Evolutionary conservation across 495 filamentous ascomycete species (phyloP).

Genomic region (Corynascus novoguineensis): DNA sequence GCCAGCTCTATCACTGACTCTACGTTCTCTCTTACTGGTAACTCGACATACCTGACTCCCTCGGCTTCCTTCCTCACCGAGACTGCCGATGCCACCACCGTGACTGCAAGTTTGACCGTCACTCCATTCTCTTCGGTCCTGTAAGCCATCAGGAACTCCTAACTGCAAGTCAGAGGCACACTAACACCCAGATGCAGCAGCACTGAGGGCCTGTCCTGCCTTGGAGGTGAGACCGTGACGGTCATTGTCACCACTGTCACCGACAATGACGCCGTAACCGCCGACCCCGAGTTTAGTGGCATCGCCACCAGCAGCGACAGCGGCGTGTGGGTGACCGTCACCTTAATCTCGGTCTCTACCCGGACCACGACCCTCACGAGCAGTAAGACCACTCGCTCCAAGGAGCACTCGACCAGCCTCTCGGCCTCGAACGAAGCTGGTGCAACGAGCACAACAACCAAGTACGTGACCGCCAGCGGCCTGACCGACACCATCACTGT

Average conservation of each 20-base stretch:
- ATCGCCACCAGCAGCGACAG: neutral
- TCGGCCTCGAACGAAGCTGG: neutral
- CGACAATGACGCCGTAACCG: neutral
- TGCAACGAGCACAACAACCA: too few relatives aligned
- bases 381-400: neutral
- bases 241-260: slow-evolving; percentile 7
- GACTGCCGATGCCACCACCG: neutral
- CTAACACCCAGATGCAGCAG: neutral
- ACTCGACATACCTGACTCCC: neutral
- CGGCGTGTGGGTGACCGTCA: neutral
- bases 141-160: neutral
- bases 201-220: neutral
- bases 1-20: neutral
- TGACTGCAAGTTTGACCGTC: neutral
- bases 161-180: neutral
- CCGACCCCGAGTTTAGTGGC: neutral
- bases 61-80: neutral
- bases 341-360: neutral
- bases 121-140: neutral
- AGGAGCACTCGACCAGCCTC: neutral
- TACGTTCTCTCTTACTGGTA: neutral
- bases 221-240: neutral
- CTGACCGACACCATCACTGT: neutral
- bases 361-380: neutral
- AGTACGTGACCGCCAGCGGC: neutral